These are phyloP conservation scores for Digitaria exilis DNA, from an alignment of 202 grass and related monocot species.

Conservation along the genomic window DNA sequence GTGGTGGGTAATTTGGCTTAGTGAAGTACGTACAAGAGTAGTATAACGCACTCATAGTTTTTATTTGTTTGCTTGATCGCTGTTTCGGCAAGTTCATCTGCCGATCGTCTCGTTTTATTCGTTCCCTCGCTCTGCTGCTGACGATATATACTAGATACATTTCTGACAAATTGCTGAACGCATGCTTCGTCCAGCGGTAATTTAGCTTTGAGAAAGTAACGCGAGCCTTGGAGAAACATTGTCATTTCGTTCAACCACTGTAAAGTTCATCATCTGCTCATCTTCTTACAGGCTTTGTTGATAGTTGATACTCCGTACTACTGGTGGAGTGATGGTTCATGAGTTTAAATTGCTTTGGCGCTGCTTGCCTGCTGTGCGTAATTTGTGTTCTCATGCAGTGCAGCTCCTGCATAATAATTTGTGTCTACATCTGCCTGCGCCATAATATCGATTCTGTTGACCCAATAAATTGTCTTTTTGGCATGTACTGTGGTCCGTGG, in stretches of 20 bases:
- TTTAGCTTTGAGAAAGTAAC: neutral
- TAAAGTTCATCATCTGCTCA: neutral
- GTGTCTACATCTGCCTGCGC: too few relatives aligned
- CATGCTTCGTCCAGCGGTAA: neutral
- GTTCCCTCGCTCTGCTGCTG: neutral
- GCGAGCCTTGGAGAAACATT: neutral
- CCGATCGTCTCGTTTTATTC: neutral
- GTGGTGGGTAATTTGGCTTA: neutral
- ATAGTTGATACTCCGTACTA: too few relatives aligned
- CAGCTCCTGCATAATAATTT: too few relatives aligned
- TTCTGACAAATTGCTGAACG: neutral
- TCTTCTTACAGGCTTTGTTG: too few relatives aligned
- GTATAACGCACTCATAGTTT: neutral
- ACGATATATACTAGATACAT: neutral
- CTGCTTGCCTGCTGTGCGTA: too few relatives aligned
- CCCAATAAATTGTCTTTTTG: too few relatives aligned
- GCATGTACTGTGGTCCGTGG: too few relatives aligned
- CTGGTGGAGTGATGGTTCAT: too few relatives aligned
- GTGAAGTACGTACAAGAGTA: neutral
- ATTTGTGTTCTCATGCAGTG: too few relatives aligned
- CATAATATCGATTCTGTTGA: too few relatives aligned
- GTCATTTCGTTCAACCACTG: neutral
- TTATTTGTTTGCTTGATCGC: neutral
- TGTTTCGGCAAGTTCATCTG: neutral
- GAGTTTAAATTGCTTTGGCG: too few relatives aligned